These are phyloP conservation scores for Polytrichum formosum DNA, from an alignment of 225 moss, liverwort and hornwort species.

Conservation along the genomic window DNA sequence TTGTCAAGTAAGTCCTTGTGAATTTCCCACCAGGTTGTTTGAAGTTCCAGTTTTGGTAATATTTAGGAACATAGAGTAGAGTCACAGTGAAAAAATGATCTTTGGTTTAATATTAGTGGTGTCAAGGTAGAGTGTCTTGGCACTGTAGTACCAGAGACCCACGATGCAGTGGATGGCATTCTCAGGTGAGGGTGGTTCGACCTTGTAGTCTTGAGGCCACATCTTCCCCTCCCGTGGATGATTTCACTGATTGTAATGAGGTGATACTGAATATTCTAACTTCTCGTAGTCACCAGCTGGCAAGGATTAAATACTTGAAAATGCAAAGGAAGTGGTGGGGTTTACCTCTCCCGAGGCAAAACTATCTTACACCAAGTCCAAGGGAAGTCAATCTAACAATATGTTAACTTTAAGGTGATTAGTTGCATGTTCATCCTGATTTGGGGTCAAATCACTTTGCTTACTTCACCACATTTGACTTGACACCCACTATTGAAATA, in stretches of 20 bases:
- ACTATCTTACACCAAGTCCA: no score
- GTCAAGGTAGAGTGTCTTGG: conserved; percentile 1
- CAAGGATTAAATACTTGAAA: background rate
- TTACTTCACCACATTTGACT: no score
- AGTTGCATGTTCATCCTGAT: no score
- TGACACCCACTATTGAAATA: no score
- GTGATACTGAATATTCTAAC: no score
- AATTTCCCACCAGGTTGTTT: conserved; percentile 6
- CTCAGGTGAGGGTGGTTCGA: background rate
- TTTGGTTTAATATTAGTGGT: background rate
- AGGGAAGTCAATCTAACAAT: no score
- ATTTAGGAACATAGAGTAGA: no score
- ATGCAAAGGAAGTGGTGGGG: background rate
- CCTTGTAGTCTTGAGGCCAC: background rate
- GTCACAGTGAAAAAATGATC: background rate
- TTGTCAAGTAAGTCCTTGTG: conserved; percentile 63
- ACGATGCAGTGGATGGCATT: background rate
- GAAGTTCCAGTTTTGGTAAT: background rate
- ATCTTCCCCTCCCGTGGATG: background rate
- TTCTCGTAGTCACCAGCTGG: no score
- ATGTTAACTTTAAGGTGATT: no score
- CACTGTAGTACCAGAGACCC: background rate
- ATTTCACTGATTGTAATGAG: no score
- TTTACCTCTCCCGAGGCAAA: no score
- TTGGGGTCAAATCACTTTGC: background rate